Base-by-base conservation (phyloP, 371 early-diverging fungal species). In the Entomophthora muscae region DNA sequence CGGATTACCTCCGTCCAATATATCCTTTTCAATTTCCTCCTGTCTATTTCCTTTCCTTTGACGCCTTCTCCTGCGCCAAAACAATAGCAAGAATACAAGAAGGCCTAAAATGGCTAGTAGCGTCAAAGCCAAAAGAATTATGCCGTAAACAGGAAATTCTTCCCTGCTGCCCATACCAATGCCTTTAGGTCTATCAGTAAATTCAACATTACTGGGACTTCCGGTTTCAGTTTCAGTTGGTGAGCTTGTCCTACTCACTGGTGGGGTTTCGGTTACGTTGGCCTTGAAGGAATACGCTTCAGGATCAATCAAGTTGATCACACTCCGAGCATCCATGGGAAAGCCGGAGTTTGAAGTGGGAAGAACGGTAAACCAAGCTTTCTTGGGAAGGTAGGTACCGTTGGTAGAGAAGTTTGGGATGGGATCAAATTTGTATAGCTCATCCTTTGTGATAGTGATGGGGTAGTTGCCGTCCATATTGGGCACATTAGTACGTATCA, bases 101-200 rank as follows among this genome's bases (percentile, higher is more conserved):
- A 58, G 13, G 28, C 42, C 42, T 17, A 42, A 42, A 42, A 58
- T 17, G 3, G 31, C 30, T 32, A 32, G 26, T 21, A 21, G 21
- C 21, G 28, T 30, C 30, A 58, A 22, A 7, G 32, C 30, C 30
- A 31, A 28, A 13, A 58, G 31, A 7, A 58, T 27, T 7, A 58
- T 58, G 3, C 59, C 59, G 22, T 58, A 58, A 22, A 58, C 22
- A 21, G 59, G 59, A 31, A 58, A 30, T 22, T 58, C 32, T 17
- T 58, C 31, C 21, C 28, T 13, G 24, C 28, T 21, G 31, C 30
- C 31, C 30, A 30, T 58, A 21, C 28, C 28, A 21, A 21, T 3
- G 31, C 28, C 30, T 21, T 12, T 21, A 32, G 31, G 26, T 7
- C 28, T 27, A 58, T 21, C 30, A 23, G 3, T 28, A 22, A 21